Conservation (phyloP, 2,329 filamentous ascomycete genomes). For the Hypoxylon sp. region DNA sequence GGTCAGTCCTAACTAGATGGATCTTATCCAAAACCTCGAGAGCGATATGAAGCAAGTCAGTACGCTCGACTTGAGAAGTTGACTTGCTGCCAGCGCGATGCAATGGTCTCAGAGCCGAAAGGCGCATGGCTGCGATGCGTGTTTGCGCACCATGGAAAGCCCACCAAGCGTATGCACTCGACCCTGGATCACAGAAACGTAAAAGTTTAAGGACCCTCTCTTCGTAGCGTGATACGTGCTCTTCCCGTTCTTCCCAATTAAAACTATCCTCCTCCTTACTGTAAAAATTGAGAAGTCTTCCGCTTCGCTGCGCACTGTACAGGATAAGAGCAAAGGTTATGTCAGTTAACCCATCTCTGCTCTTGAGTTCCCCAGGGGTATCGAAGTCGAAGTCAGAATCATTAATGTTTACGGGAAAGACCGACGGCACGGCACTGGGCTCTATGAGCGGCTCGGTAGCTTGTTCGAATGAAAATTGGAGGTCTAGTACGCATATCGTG, state of each 20-base stretch:
- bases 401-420: slow-evolving; percentile 47
- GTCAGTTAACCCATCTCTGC: slow-evolving; percentile 49
- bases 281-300: slow-evolving; percentile 42
- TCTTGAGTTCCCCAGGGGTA: slow-evolving; percentile 29
- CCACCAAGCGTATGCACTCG: slow-evolving; percentile 53
- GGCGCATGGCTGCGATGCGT: slow-evolving; percentile 43
- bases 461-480: slow-evolving; percentile 44
- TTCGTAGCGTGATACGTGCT: slow-evolving; percentile 43
- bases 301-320: slow-evolving; percentile 47
- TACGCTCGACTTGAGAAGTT: background rate
- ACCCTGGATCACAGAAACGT: slow-evolving; percentile 52
- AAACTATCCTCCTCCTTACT: slow-evolving; percentile 2
- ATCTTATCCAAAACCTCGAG: slow-evolving; percentile 48
- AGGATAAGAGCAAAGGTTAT: slow-evolving; percentile 52
- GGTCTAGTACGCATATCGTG: slow-evolving; percentile 48
- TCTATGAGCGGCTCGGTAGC: slow-evolving; percentile 47
- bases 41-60: slow-evolving; percentile 38
- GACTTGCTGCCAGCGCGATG: slow-evolving; percentile 18
- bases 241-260: slow-evolving; percentile 31
- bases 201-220: slow-evolving; percentile 42
- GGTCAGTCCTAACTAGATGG: slow-evolving; percentile 50
- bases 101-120: slow-evolving; percentile 39
- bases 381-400: slow-evolving; percentile 49
- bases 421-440: slow-evolving; percentile 25
- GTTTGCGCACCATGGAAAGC: slow-evolving; percentile 50